Evolutionary conservation across 2,329 filamentous ascomycete genomes (phyloP), one percentile per base, ranked within the genome.

Genomic region (Aureobasidium lini): DNA sequence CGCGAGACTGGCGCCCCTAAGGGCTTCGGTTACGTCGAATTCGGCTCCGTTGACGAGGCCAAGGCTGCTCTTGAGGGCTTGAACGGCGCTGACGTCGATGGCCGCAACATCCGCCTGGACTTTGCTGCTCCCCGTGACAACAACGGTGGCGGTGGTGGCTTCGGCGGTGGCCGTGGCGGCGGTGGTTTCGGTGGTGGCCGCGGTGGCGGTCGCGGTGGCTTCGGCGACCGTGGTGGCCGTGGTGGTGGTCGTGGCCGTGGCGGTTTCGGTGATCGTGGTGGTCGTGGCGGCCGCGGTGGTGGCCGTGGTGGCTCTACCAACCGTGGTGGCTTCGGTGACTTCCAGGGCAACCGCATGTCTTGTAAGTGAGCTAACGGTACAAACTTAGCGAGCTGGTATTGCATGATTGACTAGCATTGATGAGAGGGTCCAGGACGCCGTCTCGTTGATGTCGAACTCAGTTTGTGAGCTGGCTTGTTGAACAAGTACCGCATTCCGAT

Each of bases 21-120:
- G 86, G 92, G 92, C 60, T 96, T 95, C 75, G 92, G 90, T 59
- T 96, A 96, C 72, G 87, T 96, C 64, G 86, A 87, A 70, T 96
- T 93, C 80, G 77, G 79, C 67, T 88, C 87, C 16, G 74, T 94
- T 63, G 90, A 95, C 31, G 91, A 96, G 68, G 90, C 92, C 68
- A 89, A 87, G 77, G 76, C 79, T 67, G 92, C 86, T 28, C 84
- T 90, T 67, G 80, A 87, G 67, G 77, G 80, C 60, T 81, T 89
- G 72, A 86, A 89, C 67, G 90, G 90, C 64, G 79, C 79, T 59
- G 85, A 89, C 61, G 81, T 94, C 67, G 81, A 79, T 64, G 84
- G 88, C 60, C 90, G 92, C 67, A 74, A 83, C 57, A 80, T 96
- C 66, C 89, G 92, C 67, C 85, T 96, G 57, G 92, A 96, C 81